phyloP scores from a whole-genome alignment of 768 basidiomycete species.

The Flagelloscypha sp. region DNA sequence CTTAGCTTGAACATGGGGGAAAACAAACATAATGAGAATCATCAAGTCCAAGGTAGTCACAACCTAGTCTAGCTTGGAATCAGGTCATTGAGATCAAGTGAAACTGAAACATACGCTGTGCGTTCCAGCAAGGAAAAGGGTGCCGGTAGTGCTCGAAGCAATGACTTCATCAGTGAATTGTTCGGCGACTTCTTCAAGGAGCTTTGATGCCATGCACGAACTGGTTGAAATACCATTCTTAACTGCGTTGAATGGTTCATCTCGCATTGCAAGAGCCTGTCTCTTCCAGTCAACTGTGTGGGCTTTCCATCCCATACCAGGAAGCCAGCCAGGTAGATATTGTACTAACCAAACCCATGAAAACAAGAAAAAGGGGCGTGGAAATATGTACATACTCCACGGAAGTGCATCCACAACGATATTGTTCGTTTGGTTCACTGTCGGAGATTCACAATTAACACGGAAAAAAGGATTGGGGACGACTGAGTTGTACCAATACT shows the following conservation, averaged over 20 bases:
- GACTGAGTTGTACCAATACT: neutral
- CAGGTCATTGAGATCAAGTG: neutral
- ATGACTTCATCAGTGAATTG: conserved; percentile 8
- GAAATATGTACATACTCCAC: too few relatives aligned
- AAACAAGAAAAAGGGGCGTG: neutral
- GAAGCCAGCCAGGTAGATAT: conserved; percentile 24
- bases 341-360: conserved; percentile 16
- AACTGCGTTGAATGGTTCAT: conserved; percentile 20
- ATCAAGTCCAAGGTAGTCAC: conserved; percentile 11
- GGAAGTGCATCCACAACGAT: neutral
- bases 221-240: conserved; percentile 20
- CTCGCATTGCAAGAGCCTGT: conserved; percentile 21
- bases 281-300: conserved; percentile 22
- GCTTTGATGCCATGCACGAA: neutral
- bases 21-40: conserved; percentile 11
- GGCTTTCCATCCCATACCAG: conserved; percentile 25
- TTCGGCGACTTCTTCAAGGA: neutral
- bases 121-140: conserved; percentile 24
- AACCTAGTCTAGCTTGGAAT: neutral
- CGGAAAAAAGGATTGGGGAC: neutral
- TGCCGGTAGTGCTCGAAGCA: too few relatives aligned
- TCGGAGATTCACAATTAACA: neutral
- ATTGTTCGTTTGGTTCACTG: neutral
- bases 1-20: conserved; percentile 6
- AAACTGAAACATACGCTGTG: conserved; percentile 8